Percentiles rank a stretch among this genome's conserved stretches.
Evolutionary conservation across 768 basidiomycete genomes (phyloP).

Genomic region (Mycena rosella): DNA sequence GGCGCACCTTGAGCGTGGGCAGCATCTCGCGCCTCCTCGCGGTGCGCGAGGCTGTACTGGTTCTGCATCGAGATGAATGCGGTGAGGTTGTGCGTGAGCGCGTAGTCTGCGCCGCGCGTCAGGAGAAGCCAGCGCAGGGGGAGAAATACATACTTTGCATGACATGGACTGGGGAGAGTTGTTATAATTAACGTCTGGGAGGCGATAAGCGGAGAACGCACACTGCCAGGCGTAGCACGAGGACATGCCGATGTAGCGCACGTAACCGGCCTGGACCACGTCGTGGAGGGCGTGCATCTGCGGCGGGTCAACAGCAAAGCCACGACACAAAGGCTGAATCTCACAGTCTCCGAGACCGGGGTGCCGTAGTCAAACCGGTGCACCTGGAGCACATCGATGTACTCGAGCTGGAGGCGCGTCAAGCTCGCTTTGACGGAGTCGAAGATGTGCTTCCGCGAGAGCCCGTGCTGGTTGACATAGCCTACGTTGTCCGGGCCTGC

Average conservation of each 20-base stretch:
- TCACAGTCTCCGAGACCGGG: conserved; percentile 66
- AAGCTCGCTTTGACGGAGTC: conserved; percentile 71
- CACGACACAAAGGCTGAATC: neutral
- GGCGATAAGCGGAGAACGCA: conserved; percentile 38
- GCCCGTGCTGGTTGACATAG: conserved; percentile 67
- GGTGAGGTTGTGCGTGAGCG: conserved; percentile 66
- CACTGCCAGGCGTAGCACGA: conserved; percentile 69
- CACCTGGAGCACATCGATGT: conserved; percentile 79
- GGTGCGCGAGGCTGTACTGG: conserved; percentile 69
- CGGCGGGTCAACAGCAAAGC: too few relatives aligned
- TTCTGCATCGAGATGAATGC: conserved; percentile 81
- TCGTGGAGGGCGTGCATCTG: conserved; percentile 78
- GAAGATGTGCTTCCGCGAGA: conserved; percentile 75
- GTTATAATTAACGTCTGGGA: neutral
- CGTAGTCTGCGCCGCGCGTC: conserved; percentile 59
- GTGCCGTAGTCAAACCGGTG: conserved; percentile 69
- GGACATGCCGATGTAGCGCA: conserved; percentile 71
- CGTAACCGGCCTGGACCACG: conserved; percentile 71
- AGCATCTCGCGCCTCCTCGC: conserved; percentile 77
- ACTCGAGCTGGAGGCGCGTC: conserved; percentile 77
- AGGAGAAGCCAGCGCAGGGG: conserved; percentile 17
- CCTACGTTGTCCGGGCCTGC: conserved; percentile 53
- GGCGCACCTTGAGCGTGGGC: conserved; percentile 63
- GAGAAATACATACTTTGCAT: conserved; percentile 60
- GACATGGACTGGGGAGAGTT: conserved; percentile 55